Base-by-base conservation (phyloP, 176 grass and related monocot genomes). In the Otatea glauca region DNA sequence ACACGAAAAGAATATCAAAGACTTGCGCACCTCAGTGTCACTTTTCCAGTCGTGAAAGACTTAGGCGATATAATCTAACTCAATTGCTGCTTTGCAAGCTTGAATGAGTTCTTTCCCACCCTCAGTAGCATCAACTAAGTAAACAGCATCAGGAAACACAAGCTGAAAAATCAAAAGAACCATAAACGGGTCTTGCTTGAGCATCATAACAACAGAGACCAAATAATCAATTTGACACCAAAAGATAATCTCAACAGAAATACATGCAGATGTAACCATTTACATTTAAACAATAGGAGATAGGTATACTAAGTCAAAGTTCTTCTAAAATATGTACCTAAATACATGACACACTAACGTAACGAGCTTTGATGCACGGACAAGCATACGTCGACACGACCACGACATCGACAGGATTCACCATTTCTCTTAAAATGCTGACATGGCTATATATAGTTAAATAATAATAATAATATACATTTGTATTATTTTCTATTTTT, bases 21-120 rank as follows among this genome's bases (percentile, higher is more conserved):
- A 51, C 12, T n/a, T 9, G 53, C 50, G 73, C 51, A 91, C 96
- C 96, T 98, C 96, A 83, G 93, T 98, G 76, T 98, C 96, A 58
- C 96, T 87, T 92, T 98, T 98, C 80, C 96, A 98, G 84, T 98
- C 93, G 78, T 98, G 93, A 85, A 98, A 95, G 82, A 98, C 92
- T 94, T 98, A 95, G 59, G 77, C 89, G 78, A 98, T 79, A 83
- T 93, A 82, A 54, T 84, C 82, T 49, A 93, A 98, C 78, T 95
- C 96, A 55, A 98, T 91, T 85, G 91, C 89, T 54, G 89, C 93
- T 88, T 98, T 95, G 83, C 96, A 98, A 86, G 93, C 91, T 92
- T 90, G 61, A 88, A 98, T 90, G 18, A 98, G 76, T 70, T 76
- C 66, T 80, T 87, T 50, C 65, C 91, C 91, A 75, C 96, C 96